A percentile compares a stretch with the other conserved stretches of the same genome.
Evolutionary conservation across 495 filamentous ascomycete genomes (phyloP).

Genomic region (Penicillium salamii): DNA sequence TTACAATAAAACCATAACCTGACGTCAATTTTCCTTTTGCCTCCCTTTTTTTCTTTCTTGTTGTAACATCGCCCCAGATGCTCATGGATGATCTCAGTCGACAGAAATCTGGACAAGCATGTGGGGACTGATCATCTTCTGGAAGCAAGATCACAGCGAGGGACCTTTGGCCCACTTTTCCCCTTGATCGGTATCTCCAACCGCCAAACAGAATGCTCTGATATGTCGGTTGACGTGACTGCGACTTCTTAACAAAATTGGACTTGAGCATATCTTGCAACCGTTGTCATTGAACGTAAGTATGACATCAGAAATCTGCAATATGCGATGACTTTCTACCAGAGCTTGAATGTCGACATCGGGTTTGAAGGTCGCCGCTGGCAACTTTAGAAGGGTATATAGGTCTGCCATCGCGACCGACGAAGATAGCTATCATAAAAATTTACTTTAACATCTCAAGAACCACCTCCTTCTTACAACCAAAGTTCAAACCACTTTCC

Average conservation of each 20-base stretch:
- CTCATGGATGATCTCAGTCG: constrained; percentile 9
- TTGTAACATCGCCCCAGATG: not conserved
- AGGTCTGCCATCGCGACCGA: constrained; percentile 2
- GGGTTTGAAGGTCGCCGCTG: not conserved
- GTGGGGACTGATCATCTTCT: constrained; percentile 9
- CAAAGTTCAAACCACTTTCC: not conserved
- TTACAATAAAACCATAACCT: constrained; percentile 5
- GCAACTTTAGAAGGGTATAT: constrained; percentile 21
- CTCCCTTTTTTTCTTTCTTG: constrained; percentile 8
- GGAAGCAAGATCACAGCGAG: constrained; percentile 8
- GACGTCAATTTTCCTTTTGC: constrained; percentile 16
- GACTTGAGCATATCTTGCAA: constrained; percentile 1
- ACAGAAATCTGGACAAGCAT: constrained; percentile 10
- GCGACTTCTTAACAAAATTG: constrained; percentile 3
- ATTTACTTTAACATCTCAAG: too few relatives aligned
- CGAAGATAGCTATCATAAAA: too few relatives aligned
- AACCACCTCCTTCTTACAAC: too few relatives aligned
- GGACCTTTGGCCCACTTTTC: constrained; percentile 9
- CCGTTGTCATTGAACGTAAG: constrained; percentile 22
- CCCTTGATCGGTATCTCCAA: constrained; percentile 12
- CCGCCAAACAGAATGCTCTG: constrained; percentile 19
- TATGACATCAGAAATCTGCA: constrained; percentile 34
- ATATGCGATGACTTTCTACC: not conserved
- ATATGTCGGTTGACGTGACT: constrained; percentile 27
- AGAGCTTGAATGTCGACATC: not conserved